phyloP scores from a whole-genome alignment of 2,329 filamentous ascomycete species.

The Talaromyces atroroseus region DNA sequence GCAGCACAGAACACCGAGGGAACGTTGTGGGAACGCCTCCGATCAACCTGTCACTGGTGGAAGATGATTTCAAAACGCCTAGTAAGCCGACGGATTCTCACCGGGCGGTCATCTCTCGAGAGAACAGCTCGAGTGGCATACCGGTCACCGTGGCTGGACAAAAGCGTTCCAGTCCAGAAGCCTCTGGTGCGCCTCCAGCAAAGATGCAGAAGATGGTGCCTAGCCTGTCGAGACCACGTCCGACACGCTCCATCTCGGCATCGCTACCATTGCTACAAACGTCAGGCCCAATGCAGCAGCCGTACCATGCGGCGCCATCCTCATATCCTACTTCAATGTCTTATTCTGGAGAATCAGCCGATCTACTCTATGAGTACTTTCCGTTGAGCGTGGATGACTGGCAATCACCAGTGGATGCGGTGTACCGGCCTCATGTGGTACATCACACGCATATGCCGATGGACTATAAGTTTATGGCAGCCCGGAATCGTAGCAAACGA shows the following conservation, averaged over 20 bases:
- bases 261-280: constrained; percentile 25
- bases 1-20: constrained; percentile 27
- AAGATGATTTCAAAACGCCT: constrained; percentile 47
- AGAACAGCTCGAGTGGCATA: constrained; percentile 18
- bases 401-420: constrained; percentile 83
- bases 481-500: constrained; percentile 61
- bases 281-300: constrained; percentile 22
- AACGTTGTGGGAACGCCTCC: constrained; percentile 43
- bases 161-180: constrained; percentile 24
- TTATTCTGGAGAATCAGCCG: constrained; percentile 61
- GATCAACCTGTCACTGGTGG: constrained; percentile 52
- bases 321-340: constrained; percentile 53
- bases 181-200: constrained; percentile 27
- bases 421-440: constrained; percentile 87
- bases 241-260: constrained; percentile 23
- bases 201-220: constrained; percentile 37
- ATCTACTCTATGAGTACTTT: constrained; percentile 91
- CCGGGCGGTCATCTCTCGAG: constrained; percentile 12
- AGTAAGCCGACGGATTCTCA: constrained; percentile 16
- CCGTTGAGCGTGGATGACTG: constrained; percentile 85
- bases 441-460: constrained; percentile 72
- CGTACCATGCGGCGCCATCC: constrained; percentile 16
- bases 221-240: constrained; percentile 25
- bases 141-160: constrained; percentile 14
- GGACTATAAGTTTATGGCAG: constrained; percentile 64